A percentile compares a stretch with the other conserved stretches of the same genome.
These are phyloP conservation scores for Cyclotella sp. DNA, from an alignment of 108 stramenopile genomes.

Conservation along the genomic window DNA sequence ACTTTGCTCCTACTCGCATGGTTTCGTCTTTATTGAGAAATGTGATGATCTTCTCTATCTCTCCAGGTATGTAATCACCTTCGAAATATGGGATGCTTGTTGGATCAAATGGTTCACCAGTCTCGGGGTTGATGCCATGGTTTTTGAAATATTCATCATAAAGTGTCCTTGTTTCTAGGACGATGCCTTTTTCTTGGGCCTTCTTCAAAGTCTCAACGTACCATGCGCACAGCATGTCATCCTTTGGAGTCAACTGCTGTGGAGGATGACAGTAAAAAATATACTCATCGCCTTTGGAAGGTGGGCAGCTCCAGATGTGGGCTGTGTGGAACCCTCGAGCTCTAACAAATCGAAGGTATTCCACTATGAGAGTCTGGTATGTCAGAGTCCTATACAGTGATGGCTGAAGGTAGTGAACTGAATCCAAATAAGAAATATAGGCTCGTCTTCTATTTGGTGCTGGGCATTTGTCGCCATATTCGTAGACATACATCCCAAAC, in stretches of 20 bases:
- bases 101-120: slow-evolving; percentile 50
- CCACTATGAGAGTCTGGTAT: slow-evolving; percentile 91
- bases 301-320: slow-evolving; percentile 98
- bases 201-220: slow-evolving; percentile 87
- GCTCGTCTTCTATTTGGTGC: slow-evolving; percentile 92
- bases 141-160: slow-evolving; percentile 89
- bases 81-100: slow-evolving; percentile 91
- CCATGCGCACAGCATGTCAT: slow-evolving; percentile 92
- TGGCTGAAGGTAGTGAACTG: slow-evolving; percentile 94
- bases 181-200: slow-evolving; percentile 79
- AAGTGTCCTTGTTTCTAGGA: slow-evolving; percentile 73
- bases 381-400: slow-evolving; percentile 76
- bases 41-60: slow-evolving; percentile 92
- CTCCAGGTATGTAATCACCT: slow-evolving; percentile 96
- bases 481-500: slow-evolving; percentile 98
- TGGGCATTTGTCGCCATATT: slow-evolving; percentile 94
- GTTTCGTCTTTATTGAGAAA: slow-evolving; percentile 55
- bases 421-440: slow-evolving; percentile 96
- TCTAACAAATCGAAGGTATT: slow-evolving; percentile 94
- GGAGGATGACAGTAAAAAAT: slow-evolving; percentile 91
- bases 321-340: slow-evolving; percentile 96
- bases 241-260: slow-evolving; percentile 81
- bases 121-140: slow-evolving; percentile 44
- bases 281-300: slow-evolving; percentile 95
- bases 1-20: slow-evolving; percentile 36